These are phyloP conservation scores for Beta lomatogona DNA, from an alignment of 179 eudicot species.

Conservation along the genomic window DNA sequence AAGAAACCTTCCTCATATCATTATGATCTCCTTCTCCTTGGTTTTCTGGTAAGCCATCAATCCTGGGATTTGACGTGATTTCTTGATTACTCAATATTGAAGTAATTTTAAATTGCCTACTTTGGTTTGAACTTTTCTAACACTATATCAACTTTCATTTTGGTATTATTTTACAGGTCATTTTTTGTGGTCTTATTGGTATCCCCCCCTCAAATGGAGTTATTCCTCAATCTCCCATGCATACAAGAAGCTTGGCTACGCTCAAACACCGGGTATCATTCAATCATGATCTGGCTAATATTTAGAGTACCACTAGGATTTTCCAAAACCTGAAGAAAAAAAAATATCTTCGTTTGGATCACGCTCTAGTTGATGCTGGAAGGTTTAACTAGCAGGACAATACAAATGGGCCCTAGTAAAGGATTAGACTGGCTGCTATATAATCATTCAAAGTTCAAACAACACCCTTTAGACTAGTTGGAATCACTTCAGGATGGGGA, in stretches of 20 bases:
- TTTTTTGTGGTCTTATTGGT: conserved; percentile 88
- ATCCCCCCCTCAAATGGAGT: conserved; percentile 98
- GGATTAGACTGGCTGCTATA: too few species aligned
- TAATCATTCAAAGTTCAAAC: too few species aligned
- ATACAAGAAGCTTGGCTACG: conserved; percentile 95
- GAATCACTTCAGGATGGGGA: too few species aligned
- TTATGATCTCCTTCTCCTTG: conserved; percentile 91
- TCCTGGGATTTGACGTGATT: conserved; percentile 1
- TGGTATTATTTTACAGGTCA: conserved; percentile 46
- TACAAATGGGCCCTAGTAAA: too few species aligned
- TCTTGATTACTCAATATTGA: not conserved
- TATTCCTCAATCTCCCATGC: conserved; percentile 99
- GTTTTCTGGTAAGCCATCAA: conserved; percentile 62
- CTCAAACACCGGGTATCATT: conserved; percentile 86
- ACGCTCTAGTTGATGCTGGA: too few species aligned
- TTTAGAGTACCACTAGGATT: too few species aligned
- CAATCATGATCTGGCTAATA: not conserved
- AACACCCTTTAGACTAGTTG: too few species aligned
- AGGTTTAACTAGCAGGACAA: too few species aligned
- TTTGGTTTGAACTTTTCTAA: not conserved
- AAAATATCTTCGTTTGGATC: not conserved
- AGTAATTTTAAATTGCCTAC: conserved; percentile 1
- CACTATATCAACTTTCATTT: not conserved
- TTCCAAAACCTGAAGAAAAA: too few species aligned
- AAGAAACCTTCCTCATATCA: conserved; percentile 95